Evolutionary conservation across 2,329 filamentous ascomycete genomes (phyloP), one percentile per base, ranked within the genome.

Genomic region (Aspergillus quadrilineatus): DNA sequence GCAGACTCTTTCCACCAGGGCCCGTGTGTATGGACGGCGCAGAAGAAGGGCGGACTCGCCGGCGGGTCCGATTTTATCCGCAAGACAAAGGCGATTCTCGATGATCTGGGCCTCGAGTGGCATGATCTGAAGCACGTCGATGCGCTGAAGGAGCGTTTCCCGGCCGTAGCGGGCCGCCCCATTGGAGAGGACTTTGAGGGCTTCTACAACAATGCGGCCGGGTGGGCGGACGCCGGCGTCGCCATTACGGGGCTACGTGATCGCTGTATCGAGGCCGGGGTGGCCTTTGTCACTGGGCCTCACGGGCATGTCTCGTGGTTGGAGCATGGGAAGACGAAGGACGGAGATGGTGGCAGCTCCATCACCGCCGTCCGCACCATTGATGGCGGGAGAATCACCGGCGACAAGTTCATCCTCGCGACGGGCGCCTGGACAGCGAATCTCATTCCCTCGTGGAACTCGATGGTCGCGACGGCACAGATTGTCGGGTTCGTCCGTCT

Each of bases 391-490:
- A 71, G 68, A 4, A 61, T 89, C 4, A 73, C 71, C 1, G 89
- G 86, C 1, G 87, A 89, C 50, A 79, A 92, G 7, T 87, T 89
- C 29, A 79, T 96, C 46, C 79, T 93, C 2, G 90, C 92, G 0
- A 85, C 90, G 0, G 92, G 92, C 17, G 90, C 92, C 2, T 96
- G 92, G 92, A 89, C 88, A 1, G 84, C 86, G 2, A 80, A 83
- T 1, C 79, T 96, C 12, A 74, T 96, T 50, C 87, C 94, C 67
- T 77, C 95, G 0, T 79, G 85, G 52, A 89, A 90, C 30, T 83
- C 89, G 37, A 86, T 85, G 51, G 82, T 87, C 57, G 88, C 91
- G 1, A 92, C 90, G 0, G 92, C 89, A 8, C 92, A 96, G 67
- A 82, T 84, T 0, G 70, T 96, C 7, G 87, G 82, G 15, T 96